Conservation (phyloP, 352 stramenopile genomes). For the Globisporangium carolinianum region DNA sequence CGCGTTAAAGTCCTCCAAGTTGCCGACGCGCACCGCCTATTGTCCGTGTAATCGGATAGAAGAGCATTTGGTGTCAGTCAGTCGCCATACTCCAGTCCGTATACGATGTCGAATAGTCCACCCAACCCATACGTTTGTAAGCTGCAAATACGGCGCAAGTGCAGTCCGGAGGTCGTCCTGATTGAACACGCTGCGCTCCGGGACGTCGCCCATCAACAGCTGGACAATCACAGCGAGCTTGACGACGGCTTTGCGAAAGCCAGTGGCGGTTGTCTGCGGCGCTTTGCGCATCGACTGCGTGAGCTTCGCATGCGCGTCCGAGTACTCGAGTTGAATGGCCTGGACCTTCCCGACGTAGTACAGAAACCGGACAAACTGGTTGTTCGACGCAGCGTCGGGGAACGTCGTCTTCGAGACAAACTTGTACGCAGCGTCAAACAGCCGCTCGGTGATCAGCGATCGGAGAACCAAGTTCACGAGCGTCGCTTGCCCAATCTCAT, state of each 20-base stretch:
- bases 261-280: slow-evolving; percentile 92
- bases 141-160: slow-evolving; percentile 92
- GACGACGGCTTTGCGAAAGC: slow-evolving; percentile 95
- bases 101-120: too few relatives aligned
- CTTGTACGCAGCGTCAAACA: slow-evolving; percentile 91
- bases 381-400: slow-evolving; percentile 93
- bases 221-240: slow-evolving; percentile 96
- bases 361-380: slow-evolving; percentile 97
- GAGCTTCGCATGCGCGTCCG: slow-evolving; percentile 93
- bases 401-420: slow-evolving; percentile 89
- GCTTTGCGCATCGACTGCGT: slow-evolving; percentile 96
- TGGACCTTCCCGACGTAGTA: slow-evolving; percentile 96
- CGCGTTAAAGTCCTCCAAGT: slow-evolving; percentile 93
- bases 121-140: slow-evolving; percentile 80
- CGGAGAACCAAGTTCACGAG: slow-evolving; percentile 89
- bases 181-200: slow-evolving; percentile 93
- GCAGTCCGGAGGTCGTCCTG: slow-evolving; percentile 84
- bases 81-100: too few relatives aligned
- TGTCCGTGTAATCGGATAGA: too few relatives aligned
- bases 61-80: too few relatives aligned
- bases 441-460: slow-evolving; percentile 86
- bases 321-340: slow-evolving; percentile 97
- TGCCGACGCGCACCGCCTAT: slow-evolving; percentile 93
- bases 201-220: slow-evolving; percentile 97
- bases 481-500: slow-evolving; percentile 88